Conservation (phyloP, 257 asterid species). For the Henckelia pumila region DNA sequence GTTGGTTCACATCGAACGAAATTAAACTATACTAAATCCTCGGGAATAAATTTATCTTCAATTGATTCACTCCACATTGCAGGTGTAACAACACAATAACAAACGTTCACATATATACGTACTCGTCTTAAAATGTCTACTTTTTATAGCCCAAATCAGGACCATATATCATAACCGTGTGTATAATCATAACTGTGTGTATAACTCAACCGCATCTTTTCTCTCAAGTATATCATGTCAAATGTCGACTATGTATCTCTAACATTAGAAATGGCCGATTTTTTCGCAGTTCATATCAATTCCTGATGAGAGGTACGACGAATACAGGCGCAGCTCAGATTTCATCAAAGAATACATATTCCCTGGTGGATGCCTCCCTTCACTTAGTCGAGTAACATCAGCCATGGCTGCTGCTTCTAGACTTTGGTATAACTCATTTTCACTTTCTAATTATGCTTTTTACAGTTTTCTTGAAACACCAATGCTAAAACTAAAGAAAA, state of each 20-base stretch:
- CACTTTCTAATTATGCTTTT: not conserved
- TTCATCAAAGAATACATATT: constrained; percentile 63
- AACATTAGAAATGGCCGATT: not conserved
- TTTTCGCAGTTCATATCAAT: constrained; percentile 41
- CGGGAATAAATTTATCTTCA: not conserved
- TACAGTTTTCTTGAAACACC: not conserved
- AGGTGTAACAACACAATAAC: not conserved
- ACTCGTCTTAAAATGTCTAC: no score
- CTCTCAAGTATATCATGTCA: no score
- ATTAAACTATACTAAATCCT: not conserved
- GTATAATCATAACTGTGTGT: no score
- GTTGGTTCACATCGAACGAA: not conserved
- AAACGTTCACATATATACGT: no score
- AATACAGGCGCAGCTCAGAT: constrained; percentile 56
- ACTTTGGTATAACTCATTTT: constrained; percentile 35
- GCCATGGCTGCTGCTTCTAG: constrained; percentile 60
- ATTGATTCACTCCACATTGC: not conserved
- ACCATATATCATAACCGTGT: no score
- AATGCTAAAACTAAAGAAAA: not conserved
- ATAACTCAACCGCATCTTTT: no score
- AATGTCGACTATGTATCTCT: no score
- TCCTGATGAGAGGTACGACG: constrained; percentile 60
- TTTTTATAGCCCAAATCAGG: no score
- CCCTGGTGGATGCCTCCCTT: constrained; percentile 67
- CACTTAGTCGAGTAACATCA: constrained; percentile 51